These are phyloP conservation scores for Mortierella sp. DNA, from an alignment of 371 early-diverging fungal species.

Conservation along the genomic window DNA sequence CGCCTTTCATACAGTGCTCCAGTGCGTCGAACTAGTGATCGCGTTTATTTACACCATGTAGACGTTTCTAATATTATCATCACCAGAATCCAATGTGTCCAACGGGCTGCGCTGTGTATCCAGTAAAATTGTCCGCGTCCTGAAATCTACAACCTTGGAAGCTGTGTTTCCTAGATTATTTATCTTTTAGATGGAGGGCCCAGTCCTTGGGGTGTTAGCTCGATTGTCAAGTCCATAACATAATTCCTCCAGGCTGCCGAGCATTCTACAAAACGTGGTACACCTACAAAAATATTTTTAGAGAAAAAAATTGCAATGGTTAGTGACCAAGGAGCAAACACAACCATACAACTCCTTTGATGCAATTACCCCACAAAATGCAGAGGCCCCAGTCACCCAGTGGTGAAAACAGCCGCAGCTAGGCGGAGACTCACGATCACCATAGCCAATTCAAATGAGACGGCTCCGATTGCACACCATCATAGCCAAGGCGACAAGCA, in stretches of 20 bases:
- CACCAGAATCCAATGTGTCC: too few relatives aligned
- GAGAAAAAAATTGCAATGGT: constrained; percentile 28
- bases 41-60: too few relatives aligned
- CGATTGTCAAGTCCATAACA: not conserved
- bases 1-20: too few relatives aligned
- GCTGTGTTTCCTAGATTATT: not conserved
- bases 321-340: constrained; percentile 31
- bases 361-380: constrained; percentile 37
- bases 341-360: constrained; percentile 42
- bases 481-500: constrained; percentile 22
- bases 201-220: too few relatives aligned
- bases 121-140: not conserved
- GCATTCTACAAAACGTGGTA: too few relatives aligned
- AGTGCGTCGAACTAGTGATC: too few relatives aligned
- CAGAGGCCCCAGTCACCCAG: constrained; percentile 15
- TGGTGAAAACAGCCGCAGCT: constrained; percentile 47
- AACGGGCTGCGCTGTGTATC: too few relatives aligned
- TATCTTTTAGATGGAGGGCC: not conserved
- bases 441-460: constrained; percentile 1
- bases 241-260: too few relatives aligned
- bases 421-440: constrained; percentile 35
- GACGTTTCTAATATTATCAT: too few relatives aligned
- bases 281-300: too few relatives aligned
- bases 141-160: not conserved
- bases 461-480: constrained; percentile 23